Conservation (phyloP, 2,329 filamentous ascomycete genomes). For the Xylaria digitata region DNA sequence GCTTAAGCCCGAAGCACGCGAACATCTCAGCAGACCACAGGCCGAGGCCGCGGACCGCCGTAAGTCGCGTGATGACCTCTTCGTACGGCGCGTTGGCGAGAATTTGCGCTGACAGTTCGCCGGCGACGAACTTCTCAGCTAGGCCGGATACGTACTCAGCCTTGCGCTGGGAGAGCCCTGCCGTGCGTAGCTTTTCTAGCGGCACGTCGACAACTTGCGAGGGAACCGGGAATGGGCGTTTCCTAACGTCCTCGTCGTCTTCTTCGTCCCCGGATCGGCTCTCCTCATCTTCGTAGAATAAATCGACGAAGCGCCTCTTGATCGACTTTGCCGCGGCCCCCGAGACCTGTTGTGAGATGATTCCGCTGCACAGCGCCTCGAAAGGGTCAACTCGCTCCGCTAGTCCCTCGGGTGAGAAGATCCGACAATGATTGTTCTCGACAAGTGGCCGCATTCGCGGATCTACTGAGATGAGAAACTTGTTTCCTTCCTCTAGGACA, state of each 20-base stretch:
- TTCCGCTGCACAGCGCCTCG: conserved; percentile 81
- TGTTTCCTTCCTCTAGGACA: conserved; percentile 79
- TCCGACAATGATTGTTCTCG: conserved; percentile 77
- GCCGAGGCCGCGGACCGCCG: conserved; percentile 87
- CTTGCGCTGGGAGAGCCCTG: conserved; percentile 92
- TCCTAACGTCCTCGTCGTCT: conserved; percentile 16
- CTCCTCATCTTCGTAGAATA: conserved; percentile 66
- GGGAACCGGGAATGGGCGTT: conserved; percentile 75
- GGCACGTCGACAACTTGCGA: conserved; percentile 73
- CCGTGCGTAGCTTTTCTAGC: conserved; percentile 78
- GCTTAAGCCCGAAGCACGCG: conserved; percentile 92
- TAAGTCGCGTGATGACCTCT: conserved; percentile 83
- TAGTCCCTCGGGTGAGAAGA: conserved; percentile 86
- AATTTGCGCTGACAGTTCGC: conserved; percentile 80
- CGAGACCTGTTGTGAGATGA: conserved; percentile 96
- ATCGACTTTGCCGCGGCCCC: conserved; percentile 91
- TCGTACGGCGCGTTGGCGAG: conserved; percentile 85
- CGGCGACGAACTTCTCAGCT: conserved; percentile 80
- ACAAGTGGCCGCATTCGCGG: conserved; percentile 77
- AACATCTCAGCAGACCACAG: conserved; percentile 98
- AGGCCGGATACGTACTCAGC: conserved; percentile 93
- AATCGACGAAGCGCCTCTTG: conserved; percentile 81
- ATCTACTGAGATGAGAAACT: conserved; percentile 79
- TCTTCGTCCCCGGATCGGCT: conserved; percentile 28
- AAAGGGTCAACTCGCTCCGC: conserved; percentile 90